These are phyloP conservation scores for Hordeum vulgare DNA, from an alignment of 176 grass and related monocot species.

Conservation along the genomic window DNA sequence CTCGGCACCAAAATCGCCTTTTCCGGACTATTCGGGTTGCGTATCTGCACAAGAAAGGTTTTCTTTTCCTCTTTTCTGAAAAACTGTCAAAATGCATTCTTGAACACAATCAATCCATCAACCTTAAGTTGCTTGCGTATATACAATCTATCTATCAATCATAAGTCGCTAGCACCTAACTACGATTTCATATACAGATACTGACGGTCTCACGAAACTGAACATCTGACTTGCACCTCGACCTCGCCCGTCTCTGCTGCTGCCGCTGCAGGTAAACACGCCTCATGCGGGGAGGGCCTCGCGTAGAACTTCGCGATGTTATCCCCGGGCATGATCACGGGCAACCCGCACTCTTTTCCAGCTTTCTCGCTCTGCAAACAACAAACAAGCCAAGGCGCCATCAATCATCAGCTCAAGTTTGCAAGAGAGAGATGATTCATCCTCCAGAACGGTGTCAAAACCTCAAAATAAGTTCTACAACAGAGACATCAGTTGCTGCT, in stretches of 20 bases:
- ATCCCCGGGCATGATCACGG: constrained; percentile 93
- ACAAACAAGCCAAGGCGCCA: background rate
- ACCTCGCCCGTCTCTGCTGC: background rate
- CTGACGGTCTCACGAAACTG: constrained; percentile 2
- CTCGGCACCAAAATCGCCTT: background rate
- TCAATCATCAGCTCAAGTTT: background rate
- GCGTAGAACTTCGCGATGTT: constrained; percentile 76
- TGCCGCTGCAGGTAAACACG: background rate
- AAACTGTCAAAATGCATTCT: constrained; percentile 9
- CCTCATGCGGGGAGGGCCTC: constrained; percentile 59
- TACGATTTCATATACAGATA: constrained; percentile 11
- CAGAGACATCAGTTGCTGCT: background rate
- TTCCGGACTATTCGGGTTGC: background rate
- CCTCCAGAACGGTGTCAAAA: background rate
- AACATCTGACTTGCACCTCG: constrained; percentile 13
- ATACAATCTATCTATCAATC: constrained; percentile 1
- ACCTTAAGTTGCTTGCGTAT: background rate
- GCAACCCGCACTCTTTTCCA: constrained; percentile 48
- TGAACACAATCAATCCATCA: background rate
- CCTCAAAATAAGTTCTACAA: background rate
- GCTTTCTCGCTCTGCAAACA: constrained; percentile 37
- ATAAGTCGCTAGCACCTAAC: constrained; percentile 10
- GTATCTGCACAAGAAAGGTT: background rate
- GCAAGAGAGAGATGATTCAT: background rate
- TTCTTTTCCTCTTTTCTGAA: background rate